phyloP scores from a whole-genome alignment of 140 eudicot species.

The Erigeron philadelphicus region DNA sequence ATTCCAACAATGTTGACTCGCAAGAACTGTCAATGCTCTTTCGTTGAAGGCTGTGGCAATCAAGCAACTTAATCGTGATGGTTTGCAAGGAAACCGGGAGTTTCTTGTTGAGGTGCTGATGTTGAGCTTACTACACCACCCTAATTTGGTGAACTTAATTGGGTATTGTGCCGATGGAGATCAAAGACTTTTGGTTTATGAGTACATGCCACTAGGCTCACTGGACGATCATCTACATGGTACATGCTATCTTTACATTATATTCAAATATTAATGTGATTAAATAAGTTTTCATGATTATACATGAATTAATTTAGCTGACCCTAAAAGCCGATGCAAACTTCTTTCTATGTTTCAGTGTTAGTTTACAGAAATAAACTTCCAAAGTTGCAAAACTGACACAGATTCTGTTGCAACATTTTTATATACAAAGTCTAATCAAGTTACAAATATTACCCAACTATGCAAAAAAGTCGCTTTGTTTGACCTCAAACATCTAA shows the following conservation, averaged over 20 bases:
- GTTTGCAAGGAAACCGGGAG: slow-evolving; percentile 10
- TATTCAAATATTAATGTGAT: background rate
- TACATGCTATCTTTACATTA: background rate
- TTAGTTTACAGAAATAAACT: background rate
- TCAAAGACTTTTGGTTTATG: slow-evolving; percentile 7
- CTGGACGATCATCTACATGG: slow-evolving; percentile 3
- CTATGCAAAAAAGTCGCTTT: too few relatives aligned
- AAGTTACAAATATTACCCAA: too few relatives aligned
- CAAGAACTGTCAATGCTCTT: background rate
- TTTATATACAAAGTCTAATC: too few relatives aligned
- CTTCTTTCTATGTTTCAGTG: background rate
- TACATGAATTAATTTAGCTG: background rate
- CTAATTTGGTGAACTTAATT: slow-evolving; percentile 6
- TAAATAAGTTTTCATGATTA: background rate
- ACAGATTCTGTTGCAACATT: background rate
- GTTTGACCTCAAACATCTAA: too few relatives aligned
- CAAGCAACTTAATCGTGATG: slow-evolving; percentile 6
- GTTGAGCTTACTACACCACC: slow-evolving; percentile 7
- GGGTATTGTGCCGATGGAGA: slow-evolving; percentile 6
- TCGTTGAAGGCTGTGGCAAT: slow-evolving; percentile 7
- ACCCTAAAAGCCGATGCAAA: background rate
- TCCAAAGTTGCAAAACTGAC: background rate
- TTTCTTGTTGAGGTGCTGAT: slow-evolving; percentile 9
- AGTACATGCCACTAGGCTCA: slow-evolving; percentile 15
- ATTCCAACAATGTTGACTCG: too few relatives aligned